Evolutionary conservation across 2,329 filamentous ascomycete genomes (phyloP).

Genomic region (Fusarium lyarnte): DNA sequence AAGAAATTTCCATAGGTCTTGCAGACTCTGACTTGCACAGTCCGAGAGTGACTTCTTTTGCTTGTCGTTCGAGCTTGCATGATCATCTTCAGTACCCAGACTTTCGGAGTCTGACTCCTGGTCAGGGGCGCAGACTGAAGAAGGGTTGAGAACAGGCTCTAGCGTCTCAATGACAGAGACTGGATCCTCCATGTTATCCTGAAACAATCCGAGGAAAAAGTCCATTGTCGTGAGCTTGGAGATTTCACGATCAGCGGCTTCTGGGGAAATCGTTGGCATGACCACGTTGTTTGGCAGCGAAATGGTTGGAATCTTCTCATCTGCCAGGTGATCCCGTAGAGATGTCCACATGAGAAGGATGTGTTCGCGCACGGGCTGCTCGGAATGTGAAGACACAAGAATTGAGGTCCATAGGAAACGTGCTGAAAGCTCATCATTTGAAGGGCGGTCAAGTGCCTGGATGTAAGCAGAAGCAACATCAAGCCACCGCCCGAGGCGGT

Average conservation of each 20-base stretch:
- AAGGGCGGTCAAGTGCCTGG: constrained; percentile 47
- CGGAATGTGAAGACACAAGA: constrained; percentile 61
- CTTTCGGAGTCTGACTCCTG: constrained; percentile 15
- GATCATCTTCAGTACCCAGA: constrained; percentile 30
- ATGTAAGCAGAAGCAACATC: constrained; percentile 58
- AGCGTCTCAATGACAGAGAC: constrained; percentile 88
- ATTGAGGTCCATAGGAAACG: constrained; percentile 68
- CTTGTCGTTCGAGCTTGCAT: constrained; percentile 20
- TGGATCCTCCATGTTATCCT: constrained; percentile 81
- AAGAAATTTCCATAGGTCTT: constrained; percentile 87
- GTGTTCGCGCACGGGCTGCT: constrained; percentile 65
- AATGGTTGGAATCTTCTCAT: constrained; percentile 57
- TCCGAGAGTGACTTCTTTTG: constrained; percentile 57
- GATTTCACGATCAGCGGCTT: constrained; percentile 89
- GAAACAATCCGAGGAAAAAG: constrained; percentile 92
- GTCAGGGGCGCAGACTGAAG: constrained; percentile 58
- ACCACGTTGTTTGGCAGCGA: constrained; percentile 84
- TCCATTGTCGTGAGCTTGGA: constrained; percentile 95
- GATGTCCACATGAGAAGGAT: constrained; percentile 68
- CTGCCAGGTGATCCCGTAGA: constrained; percentile 60
- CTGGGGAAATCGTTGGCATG: constrained; percentile 85
- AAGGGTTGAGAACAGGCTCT: constrained; percentile 87
- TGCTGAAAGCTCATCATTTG: constrained; percentile 54
- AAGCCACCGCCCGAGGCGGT: constrained; percentile 62
- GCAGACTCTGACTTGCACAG: constrained; percentile 66